Conservation (phyloP, 805 yeast genomes). For the Saccharomycopsis babjevae region DNA sequence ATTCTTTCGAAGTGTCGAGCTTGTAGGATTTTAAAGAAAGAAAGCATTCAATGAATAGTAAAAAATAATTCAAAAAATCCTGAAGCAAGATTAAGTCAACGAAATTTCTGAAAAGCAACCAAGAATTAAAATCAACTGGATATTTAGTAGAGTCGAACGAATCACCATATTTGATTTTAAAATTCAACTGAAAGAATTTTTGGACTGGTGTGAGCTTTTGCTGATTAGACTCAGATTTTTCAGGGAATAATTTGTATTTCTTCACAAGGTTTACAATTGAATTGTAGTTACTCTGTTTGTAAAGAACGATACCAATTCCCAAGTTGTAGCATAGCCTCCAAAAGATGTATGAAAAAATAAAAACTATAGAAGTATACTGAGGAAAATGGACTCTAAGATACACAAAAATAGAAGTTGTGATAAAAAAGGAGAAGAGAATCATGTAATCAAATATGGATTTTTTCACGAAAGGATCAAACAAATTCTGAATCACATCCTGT, state of each 20-base stretch:
- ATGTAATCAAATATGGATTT: conserved; percentile 58
- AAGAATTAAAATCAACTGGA: conserved; percentile 73
- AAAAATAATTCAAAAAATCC: conserved; percentile 67
- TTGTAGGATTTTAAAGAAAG: conserved; percentile 21
- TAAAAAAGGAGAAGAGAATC: conserved; percentile 38
- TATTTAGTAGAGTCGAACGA: conserved; percentile 28
- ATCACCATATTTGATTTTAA: conserved; percentile 35
- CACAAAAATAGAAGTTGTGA: conserved; percentile 28
- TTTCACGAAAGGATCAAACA: conserved; percentile 64
- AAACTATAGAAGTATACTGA: conserved; percentile 22
- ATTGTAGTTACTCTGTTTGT: conserved; percentile 53
- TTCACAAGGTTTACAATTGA: conserved; percentile 44
- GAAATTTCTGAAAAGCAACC: conserved; percentile 69
- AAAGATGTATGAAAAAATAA: conserved; percentile 48
- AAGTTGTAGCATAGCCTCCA: conserved; percentile 72
- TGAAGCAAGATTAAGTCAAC: conserved; percentile 80
- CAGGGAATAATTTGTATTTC: conserved; percentile 33
- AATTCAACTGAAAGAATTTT: conserved; percentile 34
- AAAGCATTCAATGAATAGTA: conserved; percentile 42
- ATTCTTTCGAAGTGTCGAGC: conserved; percentile 31
- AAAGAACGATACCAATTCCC: conserved; percentile 67
- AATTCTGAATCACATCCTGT: conserved; percentile 73
- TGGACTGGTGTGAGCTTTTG: conserved; percentile 26
- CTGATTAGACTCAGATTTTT: conserved; percentile 24
- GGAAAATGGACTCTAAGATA: conserved; percentile 22